phyloP scores from a whole-genome alignment of 306 rosid genomes.

The Corylus avellana region DNA sequence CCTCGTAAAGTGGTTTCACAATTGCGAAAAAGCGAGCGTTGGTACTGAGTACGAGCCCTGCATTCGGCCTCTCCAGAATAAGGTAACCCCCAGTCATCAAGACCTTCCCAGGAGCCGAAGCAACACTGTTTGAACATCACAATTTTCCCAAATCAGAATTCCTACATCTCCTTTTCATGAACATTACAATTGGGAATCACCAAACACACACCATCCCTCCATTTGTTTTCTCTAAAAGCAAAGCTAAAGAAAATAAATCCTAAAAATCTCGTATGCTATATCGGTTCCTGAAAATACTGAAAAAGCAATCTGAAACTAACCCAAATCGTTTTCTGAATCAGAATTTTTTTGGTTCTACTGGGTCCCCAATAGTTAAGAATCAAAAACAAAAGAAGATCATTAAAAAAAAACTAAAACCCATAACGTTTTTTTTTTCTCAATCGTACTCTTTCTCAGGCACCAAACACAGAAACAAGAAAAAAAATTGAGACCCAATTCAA shows the following conservation, averaged over 20 bases:
- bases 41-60: constrained; percentile 81
- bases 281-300: neutral
- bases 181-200: neutral
- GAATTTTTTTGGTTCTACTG: neutral
- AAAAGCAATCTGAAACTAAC: neutral
- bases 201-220: neutral
- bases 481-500: neutral
- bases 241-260: neutral
- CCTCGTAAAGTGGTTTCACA: constrained; percentile 58
- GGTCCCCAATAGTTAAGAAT: neutral
- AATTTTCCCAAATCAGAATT: neutral
- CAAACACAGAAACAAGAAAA: neutral
- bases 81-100: constrained; percentile 78
- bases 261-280: neutral
- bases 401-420: neutral
- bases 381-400: neutral
- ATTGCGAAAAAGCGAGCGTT: constrained; percentile 80
- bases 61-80: constrained; percentile 71
- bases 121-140: constrained; percentile 41
- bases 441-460: neutral
- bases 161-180: neutral
- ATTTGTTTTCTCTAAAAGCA: neutral
- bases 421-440: neutral
- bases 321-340: neutral
- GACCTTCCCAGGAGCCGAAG: constrained; percentile 90